Evolutionary conservation across 2,329 filamentous ascomycete species (phyloP), one percentile per base, ranked within the genome.

Genomic region (Ascochyta koolunga): DNA sequence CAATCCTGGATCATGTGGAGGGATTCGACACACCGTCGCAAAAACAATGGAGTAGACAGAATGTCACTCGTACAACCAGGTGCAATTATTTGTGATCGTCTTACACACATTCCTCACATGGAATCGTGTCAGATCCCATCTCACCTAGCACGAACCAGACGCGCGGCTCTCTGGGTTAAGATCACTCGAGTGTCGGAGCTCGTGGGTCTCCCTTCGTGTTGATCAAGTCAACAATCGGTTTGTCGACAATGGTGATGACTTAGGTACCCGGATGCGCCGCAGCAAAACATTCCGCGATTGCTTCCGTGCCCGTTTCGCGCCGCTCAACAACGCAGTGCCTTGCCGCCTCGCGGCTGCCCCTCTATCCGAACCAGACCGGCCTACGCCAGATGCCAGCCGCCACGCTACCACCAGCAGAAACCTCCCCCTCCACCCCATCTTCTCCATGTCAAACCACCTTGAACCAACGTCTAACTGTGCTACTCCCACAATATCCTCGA

Each of bases 51-150:
- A 58, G 51, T 61, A 54, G 27, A 37, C 47, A 50, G 36, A 50
- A 54, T 52, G 36, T 48, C 43, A 37, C 39, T 50, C 37, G 55
- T 63, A 50, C 56, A 51, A 57, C 56, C 43, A n/a, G 32, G 52
- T 50, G 35, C 49, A 57, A 60, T 60, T 49, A 49, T 54, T 29
- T 56, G 52, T 44, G 62, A 69, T 69, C 63, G 58, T 59, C 64
- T 54, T 54, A 56, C 42, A 44, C 44, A 60, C 60, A 50, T 61
- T 60, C 60, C 59, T 58, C 54, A 50, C 59, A 45, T 45, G 60
- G 52, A 49, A 60, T 49, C 52, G 45, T 54, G 41, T 46, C 36
- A 50, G 45, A 54, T 50, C 41, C 33, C 51, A 54, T 54, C 48
- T 58, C 44, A 56, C 56, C 55, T 53, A 43, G 44, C 24, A 50